These are phyloP conservation scores for Lasiodiplodia theobromae DNA, from an alignment of 2,329 filamentous ascomycete species.

Conservation along the genomic window DNA sequence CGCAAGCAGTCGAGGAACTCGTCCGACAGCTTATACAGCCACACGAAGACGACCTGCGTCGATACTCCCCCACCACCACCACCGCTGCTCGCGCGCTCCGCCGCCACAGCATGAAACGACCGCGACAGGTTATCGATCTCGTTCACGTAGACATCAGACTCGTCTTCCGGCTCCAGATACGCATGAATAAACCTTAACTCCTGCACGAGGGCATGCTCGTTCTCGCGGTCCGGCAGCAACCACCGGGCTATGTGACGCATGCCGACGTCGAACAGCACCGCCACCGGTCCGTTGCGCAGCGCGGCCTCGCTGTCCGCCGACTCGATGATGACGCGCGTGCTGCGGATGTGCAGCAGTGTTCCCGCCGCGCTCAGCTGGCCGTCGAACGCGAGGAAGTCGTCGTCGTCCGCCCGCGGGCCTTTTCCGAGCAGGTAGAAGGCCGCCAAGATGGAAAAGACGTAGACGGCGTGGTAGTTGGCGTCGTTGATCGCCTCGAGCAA, in stretches of 20 bases:
- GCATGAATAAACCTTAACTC: neutral
- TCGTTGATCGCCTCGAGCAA: neutral
- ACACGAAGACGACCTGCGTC: neutral
- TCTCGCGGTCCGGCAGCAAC: neutral
- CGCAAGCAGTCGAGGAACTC: neutral
- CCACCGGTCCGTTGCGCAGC: neutral
- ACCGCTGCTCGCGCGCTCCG: neutral
- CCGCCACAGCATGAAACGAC: neutral
- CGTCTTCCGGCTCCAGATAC: neutral
- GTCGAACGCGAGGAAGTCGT: neutral
- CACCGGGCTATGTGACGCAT: neutral
- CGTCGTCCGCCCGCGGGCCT: slow-evolving; percentile 3
- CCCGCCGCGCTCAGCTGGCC: neutral
- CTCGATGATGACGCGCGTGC: neutral
- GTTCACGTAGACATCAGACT: neutral
- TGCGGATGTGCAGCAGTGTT: neutral
- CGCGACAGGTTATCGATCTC: neutral
- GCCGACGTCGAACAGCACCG: neutral
- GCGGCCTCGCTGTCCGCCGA: neutral
- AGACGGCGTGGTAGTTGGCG: neutral
- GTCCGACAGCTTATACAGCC: slow-evolving; percentile 6
- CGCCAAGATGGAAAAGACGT: neutral
- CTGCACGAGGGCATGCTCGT: neutral
- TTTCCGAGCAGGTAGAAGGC: neutral
- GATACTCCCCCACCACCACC: neutral